Evolutionary conservation across 768 basidiomycete species (phyloP), one percentile per base, ranked within the genome.

Genomic region (Boletus tylopilopsis): DNA sequence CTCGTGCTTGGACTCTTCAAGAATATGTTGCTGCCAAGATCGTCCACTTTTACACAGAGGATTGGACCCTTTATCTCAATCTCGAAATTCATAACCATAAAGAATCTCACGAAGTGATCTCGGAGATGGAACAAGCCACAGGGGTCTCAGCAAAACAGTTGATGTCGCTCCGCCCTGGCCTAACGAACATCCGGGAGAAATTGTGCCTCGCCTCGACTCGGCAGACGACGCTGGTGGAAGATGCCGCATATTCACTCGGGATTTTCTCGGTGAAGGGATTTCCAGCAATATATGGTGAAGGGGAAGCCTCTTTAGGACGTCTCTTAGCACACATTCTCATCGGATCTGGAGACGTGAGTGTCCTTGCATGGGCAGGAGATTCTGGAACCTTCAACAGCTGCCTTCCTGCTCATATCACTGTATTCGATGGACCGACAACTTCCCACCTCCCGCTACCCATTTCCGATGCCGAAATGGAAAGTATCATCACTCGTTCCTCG

Each of bases 281-380:
- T 8, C 23, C 32, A 1, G 16, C 15, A 6, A 48, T 45, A 6
- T 48, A 48, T 13, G 47, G 41, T 21, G 47, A 34, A 30, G 29
- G 29, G 29, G 29, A 30, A 6, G 29, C 11, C 13, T 30, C 29
- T 5, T 13, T 30, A 30, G 47, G 47, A 10, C 47, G 41, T 13
- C 22, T 45, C 5, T 11, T 48, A 19, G 42, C 47, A 1, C 32
- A 44, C 18, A 21, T 48, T n/a, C 47, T 48, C 13, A 1, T 41
- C 0, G 41, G 29, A 0, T 48, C 47, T 2, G 48, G 51, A 25
- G 42, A 53, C 4, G n/a, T 10, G n/a, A 43, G 41, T 6, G 33
- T 53, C 22, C 51, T 53, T 3, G 48, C 48, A 39, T 50, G 51
- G 51, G 40, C 16, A 3, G 52, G 52, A 21, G 19, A 40, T n/a